These are phyloP conservation scores for Otatea glauca DNA, from an alignment of 176 grass and related monocot genomes.

Conservation along the genomic window DNA sequence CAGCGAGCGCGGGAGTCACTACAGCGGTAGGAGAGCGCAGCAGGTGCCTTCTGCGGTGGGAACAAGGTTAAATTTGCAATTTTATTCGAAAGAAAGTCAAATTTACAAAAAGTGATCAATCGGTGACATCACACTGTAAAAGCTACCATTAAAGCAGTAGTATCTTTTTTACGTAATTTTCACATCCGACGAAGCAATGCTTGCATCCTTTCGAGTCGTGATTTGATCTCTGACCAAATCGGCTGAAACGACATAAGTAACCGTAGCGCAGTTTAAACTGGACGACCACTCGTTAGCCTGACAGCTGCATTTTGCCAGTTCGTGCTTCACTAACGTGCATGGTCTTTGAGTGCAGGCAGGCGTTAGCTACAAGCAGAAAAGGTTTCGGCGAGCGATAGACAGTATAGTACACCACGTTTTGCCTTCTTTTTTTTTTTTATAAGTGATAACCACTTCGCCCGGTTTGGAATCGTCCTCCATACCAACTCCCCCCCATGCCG, in stretches of 20 bases:
- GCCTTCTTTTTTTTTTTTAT: background rate
- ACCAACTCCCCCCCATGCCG: too few relatives aligned
- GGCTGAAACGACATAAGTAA: background rate
- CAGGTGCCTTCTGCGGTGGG: too few relatives aligned
- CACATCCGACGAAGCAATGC: background rate
- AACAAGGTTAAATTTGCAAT: too few relatives aligned
- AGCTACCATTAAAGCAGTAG: too few relatives aligned
- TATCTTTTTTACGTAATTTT: background rate
- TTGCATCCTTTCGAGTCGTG: background rate
- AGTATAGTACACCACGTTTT: background rate
- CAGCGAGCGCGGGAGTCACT: too few relatives aligned
- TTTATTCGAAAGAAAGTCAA: too few relatives aligned
- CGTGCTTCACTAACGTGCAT: background rate
- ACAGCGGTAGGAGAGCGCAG: too few relatives aligned
- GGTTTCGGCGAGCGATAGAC: background rate
- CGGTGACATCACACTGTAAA: background rate
- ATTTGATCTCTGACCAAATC: background rate
- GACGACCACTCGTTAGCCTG: too few relatives aligned
- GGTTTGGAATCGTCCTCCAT: too few relatives aligned
- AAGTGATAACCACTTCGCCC: slow-evolving; percentile 26
- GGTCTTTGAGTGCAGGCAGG: background rate
- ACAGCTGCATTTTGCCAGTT: background rate
- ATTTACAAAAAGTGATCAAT: too few relatives aligned
- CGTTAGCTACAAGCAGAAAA: background rate
- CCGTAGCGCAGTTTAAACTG: too few relatives aligned